Evolutionary conservation across 169 alveolate genomes (phyloP).

Genomic region (Plasmodium gonderi): DNA sequence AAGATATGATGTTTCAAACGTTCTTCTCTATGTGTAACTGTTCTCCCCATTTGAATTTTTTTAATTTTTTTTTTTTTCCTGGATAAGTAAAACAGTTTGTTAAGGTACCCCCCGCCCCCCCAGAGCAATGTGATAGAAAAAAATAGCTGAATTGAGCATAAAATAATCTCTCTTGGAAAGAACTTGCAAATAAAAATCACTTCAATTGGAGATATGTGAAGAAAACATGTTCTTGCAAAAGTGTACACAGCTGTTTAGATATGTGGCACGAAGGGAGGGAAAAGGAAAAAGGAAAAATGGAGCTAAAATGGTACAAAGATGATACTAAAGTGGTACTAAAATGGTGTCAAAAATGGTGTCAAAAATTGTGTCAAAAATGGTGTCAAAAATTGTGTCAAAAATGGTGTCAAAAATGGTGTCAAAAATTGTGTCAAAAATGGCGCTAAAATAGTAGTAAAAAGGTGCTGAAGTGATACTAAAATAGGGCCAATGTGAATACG

Average conservation of each 20-base stretch:
- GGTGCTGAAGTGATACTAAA: no score
- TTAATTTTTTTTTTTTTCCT: background rate
- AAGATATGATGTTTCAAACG: background rate
- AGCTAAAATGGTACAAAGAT: background rate
- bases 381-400: no score
- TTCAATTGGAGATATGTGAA: background rate
- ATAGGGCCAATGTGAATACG: no score
- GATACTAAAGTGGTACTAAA: no score
- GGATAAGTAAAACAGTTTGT: background rate
- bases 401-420: no score
- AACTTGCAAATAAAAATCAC: background rate
- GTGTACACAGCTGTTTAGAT: background rate
- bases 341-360: no score
- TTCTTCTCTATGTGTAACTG: background rate
- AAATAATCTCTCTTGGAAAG: background rate
- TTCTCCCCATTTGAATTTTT: background rate
- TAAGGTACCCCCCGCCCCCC: background rate
- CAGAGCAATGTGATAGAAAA: background rate
- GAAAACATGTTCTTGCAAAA: background rate
- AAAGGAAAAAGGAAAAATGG: background rate
- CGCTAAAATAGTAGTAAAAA: no score
- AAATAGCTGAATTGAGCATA: background rate
- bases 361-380: no score
- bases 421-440: no score
- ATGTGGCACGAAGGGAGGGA: background rate